Conservation (phyloP, 106 monocot genomes). For the Platanthera zijinensis region DNA sequence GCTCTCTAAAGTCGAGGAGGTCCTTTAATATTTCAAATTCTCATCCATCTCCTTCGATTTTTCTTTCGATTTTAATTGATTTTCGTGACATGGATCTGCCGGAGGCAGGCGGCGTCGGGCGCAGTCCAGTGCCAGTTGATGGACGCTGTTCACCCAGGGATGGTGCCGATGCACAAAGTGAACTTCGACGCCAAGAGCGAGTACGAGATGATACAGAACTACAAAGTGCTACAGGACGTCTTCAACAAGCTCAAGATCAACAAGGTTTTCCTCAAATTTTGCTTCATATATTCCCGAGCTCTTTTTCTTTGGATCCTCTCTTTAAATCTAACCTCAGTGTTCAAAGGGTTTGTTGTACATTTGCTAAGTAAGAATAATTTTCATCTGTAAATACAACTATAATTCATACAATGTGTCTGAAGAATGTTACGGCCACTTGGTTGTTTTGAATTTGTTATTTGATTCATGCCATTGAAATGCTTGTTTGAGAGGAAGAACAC, state of each 20-base stretch:
- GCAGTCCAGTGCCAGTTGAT: slow-evolving; percentile 96
- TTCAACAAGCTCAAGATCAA: slow-evolving; percentile 98
- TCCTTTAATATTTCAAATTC: slow-evolving; percentile 15
- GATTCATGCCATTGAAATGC: too few relatives aligned
- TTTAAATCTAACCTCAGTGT: not conserved
- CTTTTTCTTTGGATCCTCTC: not conserved
- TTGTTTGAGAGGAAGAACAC: too few relatives aligned
- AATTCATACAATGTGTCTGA: too few relatives aligned
- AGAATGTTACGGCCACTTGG: too few relatives aligned
- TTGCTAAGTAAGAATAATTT: too few relatives aligned
- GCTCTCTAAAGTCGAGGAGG: slow-evolving; percentile 96
- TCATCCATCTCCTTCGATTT: not conserved
- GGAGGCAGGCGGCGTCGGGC: slow-evolving; percentile 70
- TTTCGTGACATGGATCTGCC: not conserved
- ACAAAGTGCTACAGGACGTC: slow-evolving; percentile 98
- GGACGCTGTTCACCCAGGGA: slow-evolving; percentile 87
- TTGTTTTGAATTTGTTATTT: too few relatives aligned
- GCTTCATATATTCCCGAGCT: not conserved
- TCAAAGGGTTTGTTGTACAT: too few relatives aligned
- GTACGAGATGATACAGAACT: slow-evolving; percentile 99
- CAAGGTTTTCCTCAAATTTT: slow-evolving; percentile 39
- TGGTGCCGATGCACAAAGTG: slow-evolving; percentile 99
- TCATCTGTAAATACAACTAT: too few relatives aligned
- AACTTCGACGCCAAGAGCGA: slow-evolving; percentile 98
- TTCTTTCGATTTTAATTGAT: not conserved